Conservation (phyloP, 495 filamentous ascomycete species). For the Physcia stellaris region DNA sequence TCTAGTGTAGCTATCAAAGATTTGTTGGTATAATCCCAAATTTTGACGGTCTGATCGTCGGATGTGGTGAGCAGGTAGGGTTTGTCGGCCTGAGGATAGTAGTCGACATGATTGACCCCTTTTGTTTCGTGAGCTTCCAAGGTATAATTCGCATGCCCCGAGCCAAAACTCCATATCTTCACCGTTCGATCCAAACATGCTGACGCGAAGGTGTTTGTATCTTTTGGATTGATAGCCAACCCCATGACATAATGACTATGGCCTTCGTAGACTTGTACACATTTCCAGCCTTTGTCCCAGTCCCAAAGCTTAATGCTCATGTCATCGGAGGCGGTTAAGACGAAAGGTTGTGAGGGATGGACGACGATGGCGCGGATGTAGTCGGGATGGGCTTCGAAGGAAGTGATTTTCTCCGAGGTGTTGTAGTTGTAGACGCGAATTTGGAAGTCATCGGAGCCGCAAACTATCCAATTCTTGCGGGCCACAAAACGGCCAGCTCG, state of each 20-base stretch:
- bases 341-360: conserved; percentile 93
- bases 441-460: conserved; percentile 97
- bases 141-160: conserved; percentile 80
- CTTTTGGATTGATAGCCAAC: conserved; percentile 98
- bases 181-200: conserved; percentile 94
- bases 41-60: conserved; percentile 82
- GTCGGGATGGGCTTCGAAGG: conserved; percentile 96
- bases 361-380: conserved; percentile 97
- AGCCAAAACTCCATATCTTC: conserved; percentile 97
- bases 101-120: conserved; percentile 95
- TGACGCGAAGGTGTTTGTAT: conserved; percentile 95
- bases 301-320: conserved; percentile 99
- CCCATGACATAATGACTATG: conserved; percentile 98
- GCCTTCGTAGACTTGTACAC: conserved; percentile 95
- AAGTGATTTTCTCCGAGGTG: conserved; percentile 96
- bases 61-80: conserved; percentile 95
- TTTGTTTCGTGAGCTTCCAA: conserved; percentile 96
- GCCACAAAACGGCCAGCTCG: conserved; percentile 94
- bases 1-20: conserved; percentile 92
- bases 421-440: conserved; percentile 97
- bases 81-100: conserved; percentile 93
- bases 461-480: conserved; percentile 98
- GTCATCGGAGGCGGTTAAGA: conserved; percentile 94
- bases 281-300: conserved; percentile 98
- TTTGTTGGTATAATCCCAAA: conserved; percentile 99